phyloP scores from a whole-genome alignment of 2,329 filamentous ascomycete genomes.

The Sarocladiaceae sp. region DNA sequence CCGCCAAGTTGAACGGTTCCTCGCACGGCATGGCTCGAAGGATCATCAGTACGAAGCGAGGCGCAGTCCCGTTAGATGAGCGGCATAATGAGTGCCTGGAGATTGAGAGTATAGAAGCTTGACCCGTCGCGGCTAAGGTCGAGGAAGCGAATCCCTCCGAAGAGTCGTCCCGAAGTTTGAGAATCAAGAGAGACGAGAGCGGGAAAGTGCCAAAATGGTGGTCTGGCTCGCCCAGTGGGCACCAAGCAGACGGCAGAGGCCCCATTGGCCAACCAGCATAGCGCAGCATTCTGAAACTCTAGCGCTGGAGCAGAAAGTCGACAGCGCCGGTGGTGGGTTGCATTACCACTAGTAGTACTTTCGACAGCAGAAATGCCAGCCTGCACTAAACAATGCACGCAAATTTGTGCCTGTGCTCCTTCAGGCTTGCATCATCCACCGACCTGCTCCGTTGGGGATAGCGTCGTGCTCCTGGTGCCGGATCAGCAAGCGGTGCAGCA shows the following conservation, averaged over 20 bases:
- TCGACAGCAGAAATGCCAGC: too few relatives aligned
- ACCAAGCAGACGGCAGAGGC: constrained; percentile 16
- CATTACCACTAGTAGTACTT: too few relatives aligned
- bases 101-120: constrained; percentile 8
- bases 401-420: too few relatives aligned
- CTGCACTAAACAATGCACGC: too few relatives aligned
- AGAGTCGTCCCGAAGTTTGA: too few relatives aligned
- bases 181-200: background rate
- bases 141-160: too few relatives aligned
- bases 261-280: constrained; percentile 21
- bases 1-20: too few relatives aligned
- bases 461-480: background rate
- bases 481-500: constrained; percentile 6
- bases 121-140: constrained; percentile 5
- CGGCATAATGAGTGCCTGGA: too few relatives aligned
- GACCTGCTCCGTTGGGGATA: constrained; percentile 5
- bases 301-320: constrained; percentile 20
- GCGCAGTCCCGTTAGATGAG: too few relatives aligned
- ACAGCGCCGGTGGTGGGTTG: constrained; percentile 5
- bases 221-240: constrained; percentile 12
- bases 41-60: too few relatives aligned
- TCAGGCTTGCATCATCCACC: too few relatives aligned
- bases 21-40: too few relatives aligned
- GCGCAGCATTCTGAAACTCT: constrained; percentile 26
- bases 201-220: background rate